Percentiles rank a stretch among this genome's conserved stretches.
Conservation (phyloP, 441 rosid species). For the Euphorbia schlechtendalii region DNA sequence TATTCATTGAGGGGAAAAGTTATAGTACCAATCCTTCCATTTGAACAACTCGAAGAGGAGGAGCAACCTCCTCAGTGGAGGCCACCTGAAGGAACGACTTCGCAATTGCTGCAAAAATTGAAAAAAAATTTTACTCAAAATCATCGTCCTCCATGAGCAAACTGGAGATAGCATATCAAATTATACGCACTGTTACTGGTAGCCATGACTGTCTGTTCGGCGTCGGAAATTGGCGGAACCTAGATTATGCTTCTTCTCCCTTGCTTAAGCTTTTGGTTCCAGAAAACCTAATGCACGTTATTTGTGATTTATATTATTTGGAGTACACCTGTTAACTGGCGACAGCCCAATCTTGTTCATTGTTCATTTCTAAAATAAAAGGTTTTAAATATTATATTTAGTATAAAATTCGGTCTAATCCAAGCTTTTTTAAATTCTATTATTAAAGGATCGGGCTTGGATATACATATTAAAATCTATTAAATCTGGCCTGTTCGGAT, state of each 20-base stretch:
- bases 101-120: conserved; percentile 17
- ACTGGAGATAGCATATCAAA: background rate
- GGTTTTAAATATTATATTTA: too few relatives aligned
- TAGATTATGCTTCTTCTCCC: background rate
- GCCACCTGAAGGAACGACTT: conserved; percentile 87
- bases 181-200: background rate
- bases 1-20: background rate
- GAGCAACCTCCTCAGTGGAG: conserved; percentile 68
- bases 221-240: background rate
- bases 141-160: background rate
- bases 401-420: too few relatives aligned
- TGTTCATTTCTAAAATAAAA: too few relatives aligned
- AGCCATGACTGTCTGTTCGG: background rate
- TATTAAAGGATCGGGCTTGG: too few relatives aligned
- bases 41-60: conserved; percentile 93
- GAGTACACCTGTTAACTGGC: too few relatives aligned
- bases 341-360: too few relatives aligned
- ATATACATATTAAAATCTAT: too few relatives aligned
- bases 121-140: background rate
- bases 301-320: too few relatives aligned
- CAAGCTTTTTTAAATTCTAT: too few relatives aligned
- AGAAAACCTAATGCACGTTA: background rate
- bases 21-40: conserved; percentile 79
- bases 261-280: background rate
- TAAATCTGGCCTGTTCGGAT: too few relatives aligned